A percentile compares a stretch with the other conserved stretches of the same genome.
phyloP scores from a whole-genome alignment of 2,329 filamentous ascomycete genomes.

The Calonectria leucothoes region DNA sequence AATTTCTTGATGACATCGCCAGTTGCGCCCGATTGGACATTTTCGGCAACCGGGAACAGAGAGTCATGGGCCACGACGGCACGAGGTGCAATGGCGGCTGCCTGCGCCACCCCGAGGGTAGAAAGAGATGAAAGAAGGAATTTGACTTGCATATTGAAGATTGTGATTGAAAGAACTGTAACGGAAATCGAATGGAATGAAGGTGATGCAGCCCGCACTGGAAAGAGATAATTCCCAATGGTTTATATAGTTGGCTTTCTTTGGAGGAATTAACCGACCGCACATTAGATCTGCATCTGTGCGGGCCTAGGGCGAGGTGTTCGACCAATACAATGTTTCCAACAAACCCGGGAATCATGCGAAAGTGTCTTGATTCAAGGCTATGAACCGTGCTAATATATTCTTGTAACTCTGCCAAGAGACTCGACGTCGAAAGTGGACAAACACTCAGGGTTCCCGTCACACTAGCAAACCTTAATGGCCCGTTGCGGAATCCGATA shows the following conservation, averaged over 20 bases:
- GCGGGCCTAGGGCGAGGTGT: not conserved
- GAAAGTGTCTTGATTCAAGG: not conserved
- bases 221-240: not conserved
- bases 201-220: not conserved
- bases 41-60: constrained; percentile 40
- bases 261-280: too few species aligned
- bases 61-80: constrained; percentile 41
- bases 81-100: constrained; percentile 2
- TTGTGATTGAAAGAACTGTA: not conserved
- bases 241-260: not conserved
- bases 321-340: not conserved
- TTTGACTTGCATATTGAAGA: not conserved
- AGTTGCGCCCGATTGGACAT: constrained; percentile 37
- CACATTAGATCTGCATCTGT: too few species aligned
- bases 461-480: not conserved
- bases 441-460: not conserved
- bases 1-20: constrained; percentile 44
- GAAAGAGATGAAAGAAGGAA: not conserved
- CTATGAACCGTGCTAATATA: not conserved
- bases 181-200: not conserved
- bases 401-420: not conserved
- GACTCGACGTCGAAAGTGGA: not conserved
- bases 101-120: not conserved
- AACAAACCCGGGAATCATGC: not conserved
- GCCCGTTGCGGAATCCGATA: not conserved